Evolutionary conservation across 495 filamentous ascomycete species (phyloP), one percentile per base, ranked within the genome.

Genomic region (Podospora sp.): DNA sequence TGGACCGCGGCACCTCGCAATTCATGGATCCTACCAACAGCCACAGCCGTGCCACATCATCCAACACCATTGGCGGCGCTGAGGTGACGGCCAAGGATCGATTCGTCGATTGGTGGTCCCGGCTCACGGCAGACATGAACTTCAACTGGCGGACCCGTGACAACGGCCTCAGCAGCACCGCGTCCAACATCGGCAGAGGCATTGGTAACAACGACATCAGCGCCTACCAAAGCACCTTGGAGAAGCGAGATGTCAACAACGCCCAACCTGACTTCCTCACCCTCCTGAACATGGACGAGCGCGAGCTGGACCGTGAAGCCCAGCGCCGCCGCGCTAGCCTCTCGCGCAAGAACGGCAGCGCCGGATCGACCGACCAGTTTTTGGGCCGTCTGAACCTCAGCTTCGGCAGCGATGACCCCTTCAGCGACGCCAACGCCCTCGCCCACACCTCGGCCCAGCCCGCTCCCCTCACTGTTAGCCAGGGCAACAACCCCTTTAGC

Each of bases 1-100:
- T 84, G 33, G 77, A 85, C 72, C 73, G 80, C 46, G 81, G 83
- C 14, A 83, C 79, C 65, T 85, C 83, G 3, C 84, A 85, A 65
- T 85, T 84, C 68, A 75, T 83, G 26, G 78, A 82, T 18, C 70
- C 78, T 12, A 69, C 63, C 51, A 71, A 63, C 33, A 63, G 60
- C 49, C 79, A 80, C 68, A 82, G 79, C 61, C 78, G 77, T n/a
- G 75, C 72, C 57, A 76, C 75, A 57, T 78, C 80, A 36, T 70
- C 68, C 14, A 69, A 49, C 35, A 63, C 55, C 46, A 57, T 50
- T 22, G 25, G 51, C 61, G 52, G 33, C 20, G 72, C 26, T 18
- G 63, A 67, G 18, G 69, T 64, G 21, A 72, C 69, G 50, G 60
- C 65, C 24, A 83, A 76, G 62, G 78, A 73, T 40, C 71, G 74